Percentiles rank a stretch among this genome's conserved stretches.
These are phyloP conservation scores for Saccharomycopsis selenospora DNA, from an alignment of 805 yeast species.

Conservation along the genomic window DNA sequence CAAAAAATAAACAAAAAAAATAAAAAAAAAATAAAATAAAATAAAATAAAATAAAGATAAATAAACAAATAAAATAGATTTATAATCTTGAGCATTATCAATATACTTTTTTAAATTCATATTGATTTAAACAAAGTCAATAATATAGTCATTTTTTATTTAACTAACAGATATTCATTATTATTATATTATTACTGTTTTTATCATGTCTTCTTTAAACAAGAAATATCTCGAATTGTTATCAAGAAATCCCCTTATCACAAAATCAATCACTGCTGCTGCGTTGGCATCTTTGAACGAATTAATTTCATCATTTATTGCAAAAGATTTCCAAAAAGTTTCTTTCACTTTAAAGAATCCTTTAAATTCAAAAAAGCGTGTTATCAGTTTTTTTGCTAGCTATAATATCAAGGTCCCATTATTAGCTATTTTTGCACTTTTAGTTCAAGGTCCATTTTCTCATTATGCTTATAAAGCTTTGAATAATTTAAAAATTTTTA, in stretches of 20 bases:
- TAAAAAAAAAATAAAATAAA: too few species aligned
- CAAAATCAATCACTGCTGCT: constrained; percentile 53
- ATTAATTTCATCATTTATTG: constrained; percentile 42
- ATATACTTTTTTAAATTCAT: too few species aligned
- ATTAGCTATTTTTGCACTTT: constrained; percentile 50
- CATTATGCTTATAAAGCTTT: constrained; percentile 46
- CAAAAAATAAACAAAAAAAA: too few species aligned
- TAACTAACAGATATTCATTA: too few species aligned
- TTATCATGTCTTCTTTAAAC: constrained; percentile 21
- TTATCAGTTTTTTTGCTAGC: constrained; percentile 32
- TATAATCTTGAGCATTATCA: too few species aligned
- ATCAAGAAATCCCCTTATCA: constrained; percentile 44
- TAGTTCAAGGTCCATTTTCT: constrained; percentile 49
- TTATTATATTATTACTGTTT: too few species aligned
- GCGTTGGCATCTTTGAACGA: constrained; percentile 52
- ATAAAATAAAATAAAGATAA: too few species aligned
- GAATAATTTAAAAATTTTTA: constrained; percentile 26
- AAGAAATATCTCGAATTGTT: constrained; percentile 33
- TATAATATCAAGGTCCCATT: constrained; percentile 40
- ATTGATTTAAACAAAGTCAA: too few species aligned
- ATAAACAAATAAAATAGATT: too few species aligned
- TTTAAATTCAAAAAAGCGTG: constrained; percentile 18
- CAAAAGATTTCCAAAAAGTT: constrained; percentile 37
- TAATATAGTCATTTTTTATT: too few species aligned
- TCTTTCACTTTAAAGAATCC: constrained; percentile 24